These are phyloP conservation scores for Pyropia yezoensis DNA, from an alignment of 23 red algal genomes.

Conservation along the genomic window DNA sequence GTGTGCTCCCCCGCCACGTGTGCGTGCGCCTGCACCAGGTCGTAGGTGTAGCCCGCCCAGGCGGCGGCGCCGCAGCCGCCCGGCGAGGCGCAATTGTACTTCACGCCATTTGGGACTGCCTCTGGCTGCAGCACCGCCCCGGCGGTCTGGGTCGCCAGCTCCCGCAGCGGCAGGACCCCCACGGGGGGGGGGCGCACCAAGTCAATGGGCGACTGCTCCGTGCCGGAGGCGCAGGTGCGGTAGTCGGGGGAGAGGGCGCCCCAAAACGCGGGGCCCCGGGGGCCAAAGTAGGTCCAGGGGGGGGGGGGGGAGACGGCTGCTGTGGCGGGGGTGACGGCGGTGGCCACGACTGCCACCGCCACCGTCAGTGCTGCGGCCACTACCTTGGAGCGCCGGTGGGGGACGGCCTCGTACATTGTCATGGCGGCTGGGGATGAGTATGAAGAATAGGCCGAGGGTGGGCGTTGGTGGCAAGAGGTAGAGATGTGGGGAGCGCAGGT, in stretches of 20 bases:
- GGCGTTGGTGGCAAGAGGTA: too few relatives aligned
- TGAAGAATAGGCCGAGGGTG: too few relatives aligned
- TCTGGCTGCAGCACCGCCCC: neutral
- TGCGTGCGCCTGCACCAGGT: slow-evolving; percentile 33
- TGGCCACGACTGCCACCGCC: too few relatives aligned
- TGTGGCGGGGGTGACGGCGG: too few relatives aligned
- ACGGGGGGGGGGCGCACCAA: neutral
- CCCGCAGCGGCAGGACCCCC: too few relatives aligned
- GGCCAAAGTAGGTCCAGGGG: neutral
- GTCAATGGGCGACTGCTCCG: neutral
- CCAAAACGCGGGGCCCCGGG: neutral
- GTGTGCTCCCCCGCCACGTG: slow-evolving; percentile 51
- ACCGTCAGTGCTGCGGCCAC: too few relatives aligned
- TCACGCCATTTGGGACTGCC: neutral
- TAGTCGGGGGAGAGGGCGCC: neutral
- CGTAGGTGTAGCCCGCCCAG: slow-evolving; percentile 13
- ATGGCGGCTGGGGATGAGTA: too few relatives aligned
- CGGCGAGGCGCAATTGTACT: neutral
- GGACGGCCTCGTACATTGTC: too few relatives aligned
- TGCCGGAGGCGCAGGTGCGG: neutral
- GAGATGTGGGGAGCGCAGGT: too few relatives aligned
- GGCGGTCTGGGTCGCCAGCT: neutral
- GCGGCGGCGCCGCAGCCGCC: neutral
- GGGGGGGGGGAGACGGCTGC: too few relatives aligned
- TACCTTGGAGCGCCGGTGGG: too few relatives aligned